Conservation (phyloP, 2,329 filamentous ascomycete species). For the Metarhizium album region DNA sequence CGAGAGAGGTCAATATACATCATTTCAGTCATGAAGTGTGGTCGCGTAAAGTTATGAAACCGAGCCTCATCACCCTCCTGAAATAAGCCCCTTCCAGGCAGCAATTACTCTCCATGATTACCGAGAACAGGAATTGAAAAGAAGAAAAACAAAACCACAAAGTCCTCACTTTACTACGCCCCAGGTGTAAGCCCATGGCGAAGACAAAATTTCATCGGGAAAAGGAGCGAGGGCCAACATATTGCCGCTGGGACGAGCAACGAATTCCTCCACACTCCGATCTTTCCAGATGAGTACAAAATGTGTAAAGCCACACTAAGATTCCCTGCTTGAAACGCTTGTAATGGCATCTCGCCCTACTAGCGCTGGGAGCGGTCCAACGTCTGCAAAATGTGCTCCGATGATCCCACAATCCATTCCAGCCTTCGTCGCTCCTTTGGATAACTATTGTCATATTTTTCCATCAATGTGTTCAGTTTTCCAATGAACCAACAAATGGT, state of each 20-base stretch:
- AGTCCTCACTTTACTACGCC: neutral
- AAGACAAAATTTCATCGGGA: slow-evolving; percentile 3
- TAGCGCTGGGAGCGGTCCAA: slow-evolving; percentile 20
- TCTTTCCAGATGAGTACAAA: slow-evolving; percentile 1
- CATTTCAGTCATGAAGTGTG: slow-evolving; percentile 15
- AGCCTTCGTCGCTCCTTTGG: slow-evolving; percentile 27
- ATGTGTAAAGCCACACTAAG: neutral
- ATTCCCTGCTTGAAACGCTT: neutral
- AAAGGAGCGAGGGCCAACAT: neutral
- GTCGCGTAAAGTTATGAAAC: slow-evolving; percentile 1
- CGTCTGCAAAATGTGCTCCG: slow-evolving; percentile 24
- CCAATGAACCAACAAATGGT: slow-evolving; percentile 28
- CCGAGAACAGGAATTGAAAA: neutral
- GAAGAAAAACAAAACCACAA: neutral
- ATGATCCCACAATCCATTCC: slow-evolving; percentile 27
- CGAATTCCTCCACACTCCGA: slow-evolving; percentile 1
- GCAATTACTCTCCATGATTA: neutral
- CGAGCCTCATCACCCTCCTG: neutral
- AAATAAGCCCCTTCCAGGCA: neutral
- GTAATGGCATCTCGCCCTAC: slow-evolving; percentile 10
- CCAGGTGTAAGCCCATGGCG: neutral
- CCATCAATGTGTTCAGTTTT: slow-evolving; percentile 24
- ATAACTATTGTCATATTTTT: slow-evolving; percentile 24
- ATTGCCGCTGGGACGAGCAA: neutral
- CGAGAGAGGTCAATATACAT: slow-evolving; percentile 15